These are phyloP conservation scores for Periconia macrospinosa DNA, from an alignment of 2,329 filamentous ascomycete genomes.

Conservation along the genomic window DNA sequence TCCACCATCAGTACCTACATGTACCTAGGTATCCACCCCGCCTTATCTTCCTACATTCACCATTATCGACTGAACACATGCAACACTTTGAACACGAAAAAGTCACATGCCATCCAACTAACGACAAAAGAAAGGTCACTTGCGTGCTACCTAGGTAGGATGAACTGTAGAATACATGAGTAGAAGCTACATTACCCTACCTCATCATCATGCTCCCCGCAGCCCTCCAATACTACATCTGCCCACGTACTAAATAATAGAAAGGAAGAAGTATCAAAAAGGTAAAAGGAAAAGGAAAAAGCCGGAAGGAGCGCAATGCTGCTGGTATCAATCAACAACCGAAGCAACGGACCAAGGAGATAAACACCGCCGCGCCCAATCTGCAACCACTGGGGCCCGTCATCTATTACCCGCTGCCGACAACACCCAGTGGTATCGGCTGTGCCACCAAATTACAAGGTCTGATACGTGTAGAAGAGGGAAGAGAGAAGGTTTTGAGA, in stretches of 20 bases:
- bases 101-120: not conserved
- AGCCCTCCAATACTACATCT: slow-evolving; percentile 34
- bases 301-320: slow-evolving; percentile 44
- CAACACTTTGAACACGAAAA: not conserved
- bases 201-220: slow-evolving; percentile 16
- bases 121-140: not conserved
- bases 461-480: slow-evolving; percentile 36
- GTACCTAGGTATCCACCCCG: no score
- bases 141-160: slow-evolving; percentile 19
- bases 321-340: slow-evolving; percentile 49
- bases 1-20: no score
- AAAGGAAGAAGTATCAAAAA: slow-evolving; percentile 29
- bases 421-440: slow-evolving; percentile 46
- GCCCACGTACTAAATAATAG: slow-evolving; percentile 41
- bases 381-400: slow-evolving; percentile 23
- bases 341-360: slow-evolving; percentile 41
- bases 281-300: slow-evolving; percentile 26
- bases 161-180: slow-evolving; percentile 47
- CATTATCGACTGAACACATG: no score
- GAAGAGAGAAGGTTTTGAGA: slow-evolving; percentile 35
- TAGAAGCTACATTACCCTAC: slow-evolving; percentile 36
- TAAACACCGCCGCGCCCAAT: slow-evolving; percentile 33
- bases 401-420: slow-evolving; percentile 42
- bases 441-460: slow-evolving; percentile 44
- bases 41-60: not conserved